Conservation (phyloP, 352 stramenopile species). For the Pythium biforme region DNA sequence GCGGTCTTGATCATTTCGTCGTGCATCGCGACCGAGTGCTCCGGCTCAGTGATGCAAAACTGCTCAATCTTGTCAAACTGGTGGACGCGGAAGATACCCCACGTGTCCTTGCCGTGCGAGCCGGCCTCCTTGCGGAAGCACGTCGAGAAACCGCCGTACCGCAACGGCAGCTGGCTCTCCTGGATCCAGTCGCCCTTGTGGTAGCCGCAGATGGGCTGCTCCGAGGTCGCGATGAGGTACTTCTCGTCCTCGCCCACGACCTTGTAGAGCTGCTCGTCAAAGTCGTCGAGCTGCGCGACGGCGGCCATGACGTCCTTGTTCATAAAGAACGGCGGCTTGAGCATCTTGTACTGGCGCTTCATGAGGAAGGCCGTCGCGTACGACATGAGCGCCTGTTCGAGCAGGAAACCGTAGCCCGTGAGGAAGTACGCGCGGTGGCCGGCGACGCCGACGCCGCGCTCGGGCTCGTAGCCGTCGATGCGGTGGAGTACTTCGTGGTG, state of each 20-base stretch:
- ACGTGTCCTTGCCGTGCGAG: conserved; percentile 98
- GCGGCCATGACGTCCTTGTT: conserved; percentile 99
- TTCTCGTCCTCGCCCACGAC: conserved; percentile 97
- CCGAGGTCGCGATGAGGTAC: conserved; percentile 99
- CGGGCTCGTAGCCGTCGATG: conserved; percentile 99
- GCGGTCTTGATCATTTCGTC: conserved; percentile 91
- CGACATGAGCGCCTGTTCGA: conserved; percentile 99
- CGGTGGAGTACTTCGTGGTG: conserved; percentile 97
- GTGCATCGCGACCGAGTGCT: conserved; percentile 92
- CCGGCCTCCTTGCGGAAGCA: conserved; percentile 99
- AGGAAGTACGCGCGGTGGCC: conserved; percentile 99
- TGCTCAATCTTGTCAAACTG: conserved; percentile 99
- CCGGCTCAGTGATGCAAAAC: conserved; percentile 96
- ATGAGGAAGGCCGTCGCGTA: conserved; percentile 98
- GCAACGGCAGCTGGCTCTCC: conserved; percentile 75
- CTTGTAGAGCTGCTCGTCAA: conserved; percentile 99
- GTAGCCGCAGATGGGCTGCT: conserved; percentile 99
- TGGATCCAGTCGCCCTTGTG: conserved; percentile 94
- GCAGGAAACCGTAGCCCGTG: conserved; percentile 96
- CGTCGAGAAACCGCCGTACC: conserved; percentile 97
- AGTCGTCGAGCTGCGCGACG: conserved; percentile 99
- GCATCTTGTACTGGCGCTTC: conserved; percentile 94
- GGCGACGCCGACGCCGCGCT: conserved; percentile 93
- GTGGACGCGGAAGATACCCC: conserved; percentile 99
- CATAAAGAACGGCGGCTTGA: conserved; percentile 99